phyloP scores from a whole-genome alignment of 257 asterid genomes.

The Avicennia marina region DNA sequence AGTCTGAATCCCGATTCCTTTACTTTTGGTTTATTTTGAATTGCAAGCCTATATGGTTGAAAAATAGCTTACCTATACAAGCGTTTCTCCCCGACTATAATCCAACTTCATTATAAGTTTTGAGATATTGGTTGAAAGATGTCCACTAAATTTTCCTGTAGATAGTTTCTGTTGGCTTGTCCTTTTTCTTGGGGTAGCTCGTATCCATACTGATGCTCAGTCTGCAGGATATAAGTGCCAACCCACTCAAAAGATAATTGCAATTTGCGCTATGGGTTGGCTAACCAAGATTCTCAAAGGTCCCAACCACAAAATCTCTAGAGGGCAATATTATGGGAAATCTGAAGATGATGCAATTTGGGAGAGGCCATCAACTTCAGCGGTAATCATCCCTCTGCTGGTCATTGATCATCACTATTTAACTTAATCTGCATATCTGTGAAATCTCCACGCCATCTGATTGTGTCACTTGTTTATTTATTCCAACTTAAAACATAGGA shows the following conservation, averaged over 20 bases:
- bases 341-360: constrained; percentile 52
- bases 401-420: constrained; percentile 7
- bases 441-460: constrained; percentile 10
- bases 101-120: not conserved
- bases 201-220: constrained; percentile 7
- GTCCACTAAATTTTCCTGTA: not conserved
- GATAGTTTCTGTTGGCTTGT: not conserved
- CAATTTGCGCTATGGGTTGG: constrained; percentile 61
- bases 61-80: not conserved
- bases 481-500: constrained; percentile 45
- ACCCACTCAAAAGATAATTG: constrained; percentile 20
- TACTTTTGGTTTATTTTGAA: constrained; percentile 7
- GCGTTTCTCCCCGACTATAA: not conserved
- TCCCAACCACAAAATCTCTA: constrained; percentile 51
- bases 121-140: constrained; percentile 2
- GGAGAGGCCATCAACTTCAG: constrained; percentile 59
- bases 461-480: constrained; percentile 6
- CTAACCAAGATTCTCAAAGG: constrained; percentile 79
- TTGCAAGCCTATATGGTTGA: not conserved
- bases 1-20: constrained; percentile 11
- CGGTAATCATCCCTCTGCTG: constrained; percentile 33
- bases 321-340: constrained; percentile 76
- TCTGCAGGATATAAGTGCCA: constrained; percentile 28
- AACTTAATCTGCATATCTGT: not conserved
- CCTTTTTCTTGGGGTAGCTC: constrained; percentile 7